These are phyloP conservation scores for Penicillium samsonianum DNA, from an alignment of 495 filamentous ascomycete genomes.

Conservation along the genomic window DNA sequence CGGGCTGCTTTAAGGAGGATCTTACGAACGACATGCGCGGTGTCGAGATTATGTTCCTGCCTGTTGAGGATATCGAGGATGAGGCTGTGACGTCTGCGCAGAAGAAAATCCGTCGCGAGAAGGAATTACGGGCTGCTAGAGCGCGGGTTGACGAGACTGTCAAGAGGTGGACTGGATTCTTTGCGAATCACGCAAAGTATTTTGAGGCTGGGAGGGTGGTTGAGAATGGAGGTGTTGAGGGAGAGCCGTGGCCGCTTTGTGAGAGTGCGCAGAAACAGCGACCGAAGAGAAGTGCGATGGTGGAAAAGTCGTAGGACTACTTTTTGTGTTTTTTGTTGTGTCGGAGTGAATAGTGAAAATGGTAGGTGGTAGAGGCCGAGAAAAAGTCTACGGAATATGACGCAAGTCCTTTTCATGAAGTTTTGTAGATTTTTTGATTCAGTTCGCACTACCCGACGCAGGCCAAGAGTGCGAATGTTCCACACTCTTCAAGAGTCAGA, in stretches of 20 bases:
- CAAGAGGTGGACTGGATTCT: conserved; percentile 61
- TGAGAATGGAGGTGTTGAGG: conserved; percentile 26
- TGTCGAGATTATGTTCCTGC: conserved; percentile 86
- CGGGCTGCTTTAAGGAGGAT: conserved; percentile 91
- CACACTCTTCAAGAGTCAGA: conserved; percentile 37
- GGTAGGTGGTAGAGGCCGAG: background rate
- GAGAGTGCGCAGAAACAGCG: conserved; percentile 44
- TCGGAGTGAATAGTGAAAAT: background rate
- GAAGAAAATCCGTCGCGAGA: conserved; percentile 54
- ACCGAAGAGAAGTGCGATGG: conserved; percentile 39
- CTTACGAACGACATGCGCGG: conserved; percentile 78
- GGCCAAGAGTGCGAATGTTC: conserved; percentile 34
- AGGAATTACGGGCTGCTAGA: conserved; percentile 49
- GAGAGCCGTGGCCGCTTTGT: conserved; percentile 50
- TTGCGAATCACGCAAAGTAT: conserved; percentile 74
- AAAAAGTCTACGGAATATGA: conserved; percentile 9
- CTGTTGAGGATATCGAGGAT: conserved; percentile 63
- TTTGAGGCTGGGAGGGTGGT: conserved; percentile 67
- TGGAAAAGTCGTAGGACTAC: conserved; percentile 12
- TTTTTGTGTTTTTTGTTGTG: conserved; percentile 1
- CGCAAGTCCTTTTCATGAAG: conserved; percentile 20
- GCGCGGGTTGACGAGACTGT: conserved; percentile 47
- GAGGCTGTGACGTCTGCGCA: conserved; percentile 51
- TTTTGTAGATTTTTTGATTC: conserved; percentile 40
- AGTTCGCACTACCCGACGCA: conserved; percentile 36